Conservation (phyloP, 441 rosid genomes). For the Syzygium syzygioides region DNA sequence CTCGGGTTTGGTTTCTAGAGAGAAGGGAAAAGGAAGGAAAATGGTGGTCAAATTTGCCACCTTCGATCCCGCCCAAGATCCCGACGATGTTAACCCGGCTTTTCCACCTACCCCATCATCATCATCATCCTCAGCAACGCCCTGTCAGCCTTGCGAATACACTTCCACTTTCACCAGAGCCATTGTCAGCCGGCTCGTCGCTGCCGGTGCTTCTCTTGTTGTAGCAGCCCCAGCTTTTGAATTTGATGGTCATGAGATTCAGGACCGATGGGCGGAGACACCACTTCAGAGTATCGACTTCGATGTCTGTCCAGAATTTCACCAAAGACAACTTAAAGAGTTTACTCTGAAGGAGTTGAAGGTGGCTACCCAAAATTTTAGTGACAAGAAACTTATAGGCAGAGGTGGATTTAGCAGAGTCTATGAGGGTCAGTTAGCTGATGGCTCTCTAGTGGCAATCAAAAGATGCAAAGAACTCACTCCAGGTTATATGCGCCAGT, state of each 20-base stretch:
- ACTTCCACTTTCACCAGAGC: not conserved
- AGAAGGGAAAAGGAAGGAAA: not conserved
- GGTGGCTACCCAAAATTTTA: slow-evolving; percentile 43
- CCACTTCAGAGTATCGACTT: not conserved
- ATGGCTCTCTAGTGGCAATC: slow-evolving; percentile 41
- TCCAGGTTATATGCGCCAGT: slow-evolving; percentile 35
- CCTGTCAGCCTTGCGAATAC: not conserved
- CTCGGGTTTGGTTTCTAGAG: not conserved
- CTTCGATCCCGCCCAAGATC: not conserved
- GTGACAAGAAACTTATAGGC: slow-evolving; percentile 38
- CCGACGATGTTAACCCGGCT: not conserved
- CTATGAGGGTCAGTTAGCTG: slow-evolving; percentile 40
- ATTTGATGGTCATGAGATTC: not conserved
- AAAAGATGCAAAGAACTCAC: slow-evolving; percentile 42
- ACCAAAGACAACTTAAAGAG: slow-evolving; percentile 34
- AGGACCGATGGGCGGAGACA: not conserved
- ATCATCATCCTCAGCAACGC: not conserved
- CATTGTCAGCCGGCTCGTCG: not conserved
- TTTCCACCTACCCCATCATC: not conserved
- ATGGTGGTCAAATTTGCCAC: not conserved
- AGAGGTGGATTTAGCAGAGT: slow-evolving; percentile 55
- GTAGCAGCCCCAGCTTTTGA: not conserved
- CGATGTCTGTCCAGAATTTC: slow-evolving; percentile 15
- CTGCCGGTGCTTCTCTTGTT: not conserved
- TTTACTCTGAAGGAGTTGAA: slow-evolving; percentile 44